These are phyloP conservation scores for Backusella sp. DNA, from an alignment of 192 early-diverging fungal species.

Conservation along the genomic window DNA sequence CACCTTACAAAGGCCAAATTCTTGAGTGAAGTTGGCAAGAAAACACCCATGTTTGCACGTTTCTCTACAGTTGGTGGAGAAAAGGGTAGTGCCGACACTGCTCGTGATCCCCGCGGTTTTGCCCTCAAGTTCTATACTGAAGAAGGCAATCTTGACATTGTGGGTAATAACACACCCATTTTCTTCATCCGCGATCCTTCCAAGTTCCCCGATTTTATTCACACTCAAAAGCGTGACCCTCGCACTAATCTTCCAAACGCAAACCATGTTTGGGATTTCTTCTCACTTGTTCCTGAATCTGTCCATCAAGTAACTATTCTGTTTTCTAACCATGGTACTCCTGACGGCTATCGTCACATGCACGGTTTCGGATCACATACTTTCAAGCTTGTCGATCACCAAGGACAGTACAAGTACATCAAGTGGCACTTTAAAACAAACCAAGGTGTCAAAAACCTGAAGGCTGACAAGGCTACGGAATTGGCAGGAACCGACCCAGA, in stretches of 20 bases:
- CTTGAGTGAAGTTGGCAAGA: constrained; percentile 67
- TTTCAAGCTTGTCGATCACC: constrained; percentile 68
- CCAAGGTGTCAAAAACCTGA: constrained; percentile 73
- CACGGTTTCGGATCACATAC: constrained; percentile 83
- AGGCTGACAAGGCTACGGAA: constrained; percentile 58
- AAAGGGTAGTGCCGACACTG: constrained; percentile 71
- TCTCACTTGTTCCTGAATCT: constrained; percentile 73
- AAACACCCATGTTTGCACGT: constrained; percentile 77
- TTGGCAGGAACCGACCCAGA: constrained; percentile 69
- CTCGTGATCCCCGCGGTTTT: constrained; percentile 80
- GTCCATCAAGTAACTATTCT: constrained; percentile 79
- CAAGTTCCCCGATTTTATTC: constrained; percentile 84
- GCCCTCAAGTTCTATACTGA: constrained; percentile 88
- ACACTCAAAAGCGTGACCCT: constrained; percentile 82
- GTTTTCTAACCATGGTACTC: constrained; percentile 81
- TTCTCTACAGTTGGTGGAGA: constrained; percentile 82
- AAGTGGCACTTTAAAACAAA: constrained; percentile 86
- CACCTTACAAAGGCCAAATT: constrained; percentile 73
- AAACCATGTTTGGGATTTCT: constrained; percentile 77
- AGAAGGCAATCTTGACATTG: constrained; percentile 81
- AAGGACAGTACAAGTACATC: constrained; percentile 68
- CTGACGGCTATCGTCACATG: constrained; percentile 76
- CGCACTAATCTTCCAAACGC: constrained; percentile 68
- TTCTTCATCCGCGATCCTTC: constrained; percentile 80
- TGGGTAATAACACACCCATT: constrained; percentile 82